A percentile compares a stretch with the other conserved stretches of the same genome.
Conservation (phyloP, 2,329 filamentous ascomycete species). For the Penicillium concentricum region DNA sequence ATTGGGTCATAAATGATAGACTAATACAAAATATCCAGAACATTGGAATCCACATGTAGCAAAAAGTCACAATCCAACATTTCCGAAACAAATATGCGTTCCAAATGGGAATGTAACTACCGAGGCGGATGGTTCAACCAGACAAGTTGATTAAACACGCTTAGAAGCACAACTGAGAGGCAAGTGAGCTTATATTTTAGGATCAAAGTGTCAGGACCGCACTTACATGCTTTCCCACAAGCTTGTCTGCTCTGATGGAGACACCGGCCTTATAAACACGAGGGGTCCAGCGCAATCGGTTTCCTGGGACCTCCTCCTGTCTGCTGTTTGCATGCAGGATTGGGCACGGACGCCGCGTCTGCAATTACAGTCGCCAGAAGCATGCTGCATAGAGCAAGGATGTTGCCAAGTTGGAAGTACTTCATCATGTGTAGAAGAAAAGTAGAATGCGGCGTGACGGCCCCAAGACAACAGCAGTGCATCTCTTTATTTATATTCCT, state of each 20-base stretch:
- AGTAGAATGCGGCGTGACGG: not conserved
- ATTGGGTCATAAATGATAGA: not conserved
- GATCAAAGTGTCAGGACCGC: not conserved
- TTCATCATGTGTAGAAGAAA: not conserved
- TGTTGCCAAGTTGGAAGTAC: slow-evolving; percentile 1
- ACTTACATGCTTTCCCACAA: not conserved
- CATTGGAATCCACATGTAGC: not conserved
- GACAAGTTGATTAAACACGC: not conserved
- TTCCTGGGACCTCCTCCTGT: not conserved
- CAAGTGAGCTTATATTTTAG: not conserved
- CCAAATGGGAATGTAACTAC: not conserved
- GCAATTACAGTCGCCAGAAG: not conserved
- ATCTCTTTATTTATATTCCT: not conserved
- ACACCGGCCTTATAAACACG: not conserved
- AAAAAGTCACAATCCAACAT: no score
- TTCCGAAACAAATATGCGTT: not conserved
- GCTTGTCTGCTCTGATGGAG: not conserved
- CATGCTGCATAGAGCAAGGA: not conserved
- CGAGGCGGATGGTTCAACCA: not conserved
- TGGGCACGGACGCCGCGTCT: not conserved
- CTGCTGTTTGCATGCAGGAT: not conserved
- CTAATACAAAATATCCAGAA: not conserved
- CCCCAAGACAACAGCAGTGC: not conserved
- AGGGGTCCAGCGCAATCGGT: not conserved
- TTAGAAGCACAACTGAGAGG: not conserved